Evolutionary conservation across 805 yeast species (phyloP), one percentile per base, ranked within the genome.

Genomic region (Pichia nanzhaoensis): DNA sequence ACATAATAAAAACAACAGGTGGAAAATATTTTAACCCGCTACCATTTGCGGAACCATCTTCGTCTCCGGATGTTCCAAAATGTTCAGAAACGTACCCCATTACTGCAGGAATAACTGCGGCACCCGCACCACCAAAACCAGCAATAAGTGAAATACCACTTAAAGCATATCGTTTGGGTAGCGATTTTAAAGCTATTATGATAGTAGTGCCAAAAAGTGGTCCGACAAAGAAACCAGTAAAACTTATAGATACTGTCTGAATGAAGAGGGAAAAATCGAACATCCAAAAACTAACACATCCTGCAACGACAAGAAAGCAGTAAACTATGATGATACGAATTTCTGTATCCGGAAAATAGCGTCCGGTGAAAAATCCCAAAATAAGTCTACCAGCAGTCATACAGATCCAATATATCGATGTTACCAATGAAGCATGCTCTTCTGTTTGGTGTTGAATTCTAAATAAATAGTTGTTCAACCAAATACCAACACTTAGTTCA

Each of bases 51-150:
- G 31, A 35, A 20, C 20, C 36, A 12, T 55, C 56, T 14, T 46
- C 53, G 13, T 18, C 30, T 21, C 27, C 22, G 5, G 39, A 21
- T 10, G 10, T 17, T 13, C 58, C 63, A 20, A 55, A 39, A 14
- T 50, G 47, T 47, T 66, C 65, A 28, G 72, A 58, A 6, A 71
- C 50, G 19, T 59, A 58, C 8, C 95, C 95, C 32, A 81, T 70
- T 2, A 77, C 43, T 50, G 78, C 82, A 1, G 95, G 93, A 6
- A 85, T 50, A 0, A 77, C 70, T 0, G 95, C 91, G n/a, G 84
- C 84, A 1, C 95, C 95, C 14, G 82, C 77, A 3, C 93, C 90
- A 6, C 95, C 95, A 48, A 85, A 58, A 0, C 93, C 89, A 45
- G 89, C 80, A 18, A 83, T 77, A 44, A 84, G 68, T 0, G 95